These are phyloP conservation scores for Elaeagnus macrophylla DNA, from an alignment of 306 rosid genomes.

Conservation along the genomic window DNA sequence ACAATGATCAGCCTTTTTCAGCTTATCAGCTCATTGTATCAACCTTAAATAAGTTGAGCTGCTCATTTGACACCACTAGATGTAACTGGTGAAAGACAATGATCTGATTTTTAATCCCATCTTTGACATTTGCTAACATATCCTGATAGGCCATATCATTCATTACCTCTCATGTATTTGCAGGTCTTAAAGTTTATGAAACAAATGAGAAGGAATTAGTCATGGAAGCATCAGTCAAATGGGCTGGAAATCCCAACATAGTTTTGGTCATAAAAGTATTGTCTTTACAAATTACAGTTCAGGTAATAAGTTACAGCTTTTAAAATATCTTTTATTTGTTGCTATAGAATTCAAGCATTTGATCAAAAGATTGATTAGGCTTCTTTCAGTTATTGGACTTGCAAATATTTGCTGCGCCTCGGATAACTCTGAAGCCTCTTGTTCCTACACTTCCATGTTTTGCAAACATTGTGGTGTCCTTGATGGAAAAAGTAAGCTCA, in stretches of 20 bases:
- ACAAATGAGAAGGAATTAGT: slow-evolving; percentile 76
- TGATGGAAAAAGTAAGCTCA: slow-evolving; percentile 79
- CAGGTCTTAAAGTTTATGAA: slow-evolving; percentile 67
- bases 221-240: slow-evolving; percentile 68
- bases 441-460: slow-evolving; percentile 92
- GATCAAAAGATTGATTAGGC: slow-evolving; percentile 21
- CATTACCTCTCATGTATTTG: neutral
- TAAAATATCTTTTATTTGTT: slow-evolving; percentile 3
- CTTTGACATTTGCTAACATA: too few relatives aligned
- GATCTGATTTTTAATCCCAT: too few relatives aligned
- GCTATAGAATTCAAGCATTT: slow-evolving; percentile 11
- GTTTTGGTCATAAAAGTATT: slow-evolving; percentile 43
- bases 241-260: slow-evolving; percentile 89
- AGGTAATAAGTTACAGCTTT: slow-evolving; percentile 43
- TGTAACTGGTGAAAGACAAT: too few relatives aligned
- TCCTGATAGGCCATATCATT: neutral
- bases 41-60: too few relatives aligned
- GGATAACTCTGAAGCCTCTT: slow-evolving; percentile 69
- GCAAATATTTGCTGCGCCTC: slow-evolving; percentile 51
- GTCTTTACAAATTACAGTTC: slow-evolving; percentile 50
- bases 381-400: slow-evolving; percentile 66
- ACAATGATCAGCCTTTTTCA: too few relatives aligned
- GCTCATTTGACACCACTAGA: too few relatives aligned
- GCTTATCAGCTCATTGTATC: too few relatives aligned
- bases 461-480: slow-evolving; percentile 58